Base-by-base conservation (phyloP, 2,329 filamentous ascomycete species). In the Aspergillus fischeri region DNA sequence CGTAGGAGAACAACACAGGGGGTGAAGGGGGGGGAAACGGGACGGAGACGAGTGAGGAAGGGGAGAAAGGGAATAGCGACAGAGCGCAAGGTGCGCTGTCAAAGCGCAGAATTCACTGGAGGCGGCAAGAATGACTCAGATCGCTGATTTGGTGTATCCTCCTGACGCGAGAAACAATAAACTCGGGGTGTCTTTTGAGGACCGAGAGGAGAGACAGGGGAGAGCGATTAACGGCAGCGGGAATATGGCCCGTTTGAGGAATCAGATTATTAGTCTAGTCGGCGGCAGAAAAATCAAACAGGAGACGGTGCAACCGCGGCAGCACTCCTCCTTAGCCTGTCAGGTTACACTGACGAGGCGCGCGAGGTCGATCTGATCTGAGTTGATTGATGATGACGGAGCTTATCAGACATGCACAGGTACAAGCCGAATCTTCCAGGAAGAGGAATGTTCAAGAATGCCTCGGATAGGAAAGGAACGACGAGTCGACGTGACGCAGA, bases 311-410 rank as follows among this genome's bases (percentile, higher is more conserved):
- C 49, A 58, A 54, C 54, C 52, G 53, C 52, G 45, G 59, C 61
- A 52, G 51, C 48, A 53, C 24, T 56, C 54, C 65, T 68, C 61
- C 58, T 70, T 54, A 62, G 62, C 53, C 59, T 59, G 56, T 61
- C 59, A 58, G 58, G 64, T 66, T 66, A 65, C 65, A 62, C 65
- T 55, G 59, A 52, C 53, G 27, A 42, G 27, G 28, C 21, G 28
- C 21, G 44, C 21, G 21, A 24, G 21, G 7, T 25, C 44, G 44
- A 64, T 47, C 44, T 47, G 44, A 27, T 47, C 61, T 61, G 58
- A 49, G 50, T 52, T 53, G 51, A 56, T 57, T 25, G 50, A 54
- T 55, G 51, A 49, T 45, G 48, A 53, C 50, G 49, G 54, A 27
- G 55, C 11, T 25, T 24, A 14, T 24, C 11, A 47, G 44, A 38